These are phyloP conservation scores for Russula olivacea DNA, from an alignment of 768 basidiomycete species.

Conservation along the genomic window DNA sequence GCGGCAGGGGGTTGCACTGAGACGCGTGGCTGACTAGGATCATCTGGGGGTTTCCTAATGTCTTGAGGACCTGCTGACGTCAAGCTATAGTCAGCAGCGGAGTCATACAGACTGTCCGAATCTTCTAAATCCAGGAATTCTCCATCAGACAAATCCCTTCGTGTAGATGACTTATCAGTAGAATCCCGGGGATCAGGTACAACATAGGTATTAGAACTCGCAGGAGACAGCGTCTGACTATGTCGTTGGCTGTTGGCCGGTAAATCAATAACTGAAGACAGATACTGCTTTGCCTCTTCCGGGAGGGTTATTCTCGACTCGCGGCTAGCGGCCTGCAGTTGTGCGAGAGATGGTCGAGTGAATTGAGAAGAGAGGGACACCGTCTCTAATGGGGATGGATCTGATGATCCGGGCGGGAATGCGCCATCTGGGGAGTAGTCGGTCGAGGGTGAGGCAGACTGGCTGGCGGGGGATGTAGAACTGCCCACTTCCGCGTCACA, in stretches of 20 bases:
- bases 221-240: conserved; percentile 11
- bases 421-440: background rate
- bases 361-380: conserved; percentile 1
- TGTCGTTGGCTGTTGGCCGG: conserved; percentile 36
- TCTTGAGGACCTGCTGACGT: conserved; percentile 20
- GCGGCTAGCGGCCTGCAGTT: conserved; percentile 37
- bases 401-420: conserved; percentile 1
- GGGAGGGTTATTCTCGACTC: conserved; percentile 68
- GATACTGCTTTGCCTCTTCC: conserved; percentile 71
- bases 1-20: conserved; percentile 17
- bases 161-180: conserved; percentile 21
- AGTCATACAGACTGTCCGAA: conserved; percentile 37
- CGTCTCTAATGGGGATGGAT: conserved; percentile 5
- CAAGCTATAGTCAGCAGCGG: conserved; percentile 36
- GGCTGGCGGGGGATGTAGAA: background rate
- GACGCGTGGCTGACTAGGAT: conserved; percentile 6
- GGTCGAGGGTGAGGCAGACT: conserved; percentile 7
- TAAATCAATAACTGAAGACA: conserved; percentile 61
- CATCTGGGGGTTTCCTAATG: conserved; percentile 24
- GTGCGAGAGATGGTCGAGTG: conserved; percentile 2
- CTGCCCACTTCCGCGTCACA: background rate
- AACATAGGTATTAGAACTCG: conserved; percentile 6
- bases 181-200: conserved; percentile 17
- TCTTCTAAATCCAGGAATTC: conserved; percentile 68
- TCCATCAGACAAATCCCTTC: conserved; percentile 30